Conservation (phyloP, 2,329 filamentous ascomycete species). For the Zarea fungicola region DNA sequence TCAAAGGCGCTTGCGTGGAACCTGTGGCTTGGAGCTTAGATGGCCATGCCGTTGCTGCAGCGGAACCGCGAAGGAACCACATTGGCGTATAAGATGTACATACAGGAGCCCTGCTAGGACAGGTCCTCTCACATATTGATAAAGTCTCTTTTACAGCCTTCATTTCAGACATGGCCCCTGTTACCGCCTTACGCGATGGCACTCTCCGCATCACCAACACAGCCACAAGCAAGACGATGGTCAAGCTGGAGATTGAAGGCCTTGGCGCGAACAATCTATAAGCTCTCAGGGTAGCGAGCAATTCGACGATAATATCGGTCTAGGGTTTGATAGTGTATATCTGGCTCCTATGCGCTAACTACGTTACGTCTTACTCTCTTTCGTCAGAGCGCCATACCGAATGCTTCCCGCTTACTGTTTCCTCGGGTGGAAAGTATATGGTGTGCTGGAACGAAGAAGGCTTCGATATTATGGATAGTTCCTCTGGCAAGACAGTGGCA, state of each 20-base stretch:
- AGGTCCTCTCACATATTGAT: constrained; percentile 31
- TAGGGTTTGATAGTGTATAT: constrained; percentile 34
- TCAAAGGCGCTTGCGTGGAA: constrained; percentile 24
- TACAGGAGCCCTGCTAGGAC: constrained; percentile 24
- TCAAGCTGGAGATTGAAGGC: constrained; percentile 31
- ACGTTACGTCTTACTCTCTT: constrained; percentile 32
- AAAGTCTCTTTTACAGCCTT: constrained; percentile 34
- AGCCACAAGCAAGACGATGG: constrained; percentile 28
- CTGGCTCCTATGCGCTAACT: constrained; percentile 29
- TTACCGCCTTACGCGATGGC: constrained; percentile 33
- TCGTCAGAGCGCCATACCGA: constrained; percentile 28
- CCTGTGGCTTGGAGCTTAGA: constrained; percentile 31
- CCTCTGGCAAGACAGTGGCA: constrained; percentile 28
- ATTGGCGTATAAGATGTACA: constrained; percentile 30
- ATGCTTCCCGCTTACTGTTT: constrained; percentile 37
- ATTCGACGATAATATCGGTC: constrained; percentile 32
- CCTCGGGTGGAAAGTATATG: constrained; percentile 33
- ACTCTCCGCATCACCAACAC: constrained; percentile 32
- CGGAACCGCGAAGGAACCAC: constrained; percentile 22
- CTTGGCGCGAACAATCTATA: constrained; percentile 23
- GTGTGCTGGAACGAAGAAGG: constrained; percentile 36
- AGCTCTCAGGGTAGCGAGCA: constrained; percentile 27
- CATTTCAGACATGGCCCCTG: constrained; percentile 25
- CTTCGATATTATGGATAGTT: constrained; percentile 36
- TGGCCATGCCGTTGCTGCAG: constrained; percentile 26